Percentiles rank a stretch among this genome's conserved stretches.
Evolutionary conservation across 352 stramenopile species (phyloP).

Genomic region (Globisporangium canariense): DNA sequence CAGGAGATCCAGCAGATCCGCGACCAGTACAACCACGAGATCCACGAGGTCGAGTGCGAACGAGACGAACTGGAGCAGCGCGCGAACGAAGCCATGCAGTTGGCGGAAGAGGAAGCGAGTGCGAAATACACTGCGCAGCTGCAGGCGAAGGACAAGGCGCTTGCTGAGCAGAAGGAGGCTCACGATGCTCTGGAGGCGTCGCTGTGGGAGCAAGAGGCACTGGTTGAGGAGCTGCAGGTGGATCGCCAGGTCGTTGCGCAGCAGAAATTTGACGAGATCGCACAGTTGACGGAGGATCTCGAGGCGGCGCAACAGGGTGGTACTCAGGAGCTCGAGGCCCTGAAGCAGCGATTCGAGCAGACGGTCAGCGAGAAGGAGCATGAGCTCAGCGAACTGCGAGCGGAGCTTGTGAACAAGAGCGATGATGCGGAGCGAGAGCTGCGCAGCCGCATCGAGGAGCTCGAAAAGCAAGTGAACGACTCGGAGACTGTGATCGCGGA

Average conservation of each 20-base stretch:
- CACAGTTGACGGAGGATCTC: slow-evolving; percentile 17
- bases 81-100: slow-evolving; percentile 24
- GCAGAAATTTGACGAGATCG: slow-evolving; percentile 26
- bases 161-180: slow-evolving; percentile 17
- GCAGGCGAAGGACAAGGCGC: slow-evolving; percentile 28
- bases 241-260: slow-evolving; percentile 27
- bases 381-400: slow-evolving; percentile 22
- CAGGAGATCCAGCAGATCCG: slow-evolving; percentile 31
- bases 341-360: slow-evolving; percentile 17
- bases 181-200: slow-evolving; percentile 26
- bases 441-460: slow-evolving; percentile 30
- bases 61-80: slow-evolving; percentile 34
- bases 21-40: slow-evolving; percentile 36
- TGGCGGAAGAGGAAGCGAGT: slow-evolving; percentile 28
- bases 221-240: slow-evolving; percentile 32
- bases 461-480: slow-evolving; percentile 32
- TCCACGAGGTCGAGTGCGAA: slow-evolving; percentile 32
- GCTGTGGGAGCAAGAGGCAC: slow-evolving; percentile 31
- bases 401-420: slow-evolving; percentile 21
- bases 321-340: slow-evolving; percentile 16
- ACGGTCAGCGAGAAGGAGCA: slow-evolving; percentile 24
- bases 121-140: slow-evolving; percentile 30
- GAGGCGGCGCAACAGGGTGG: slow-evolving; percentile 8
- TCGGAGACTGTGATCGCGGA: slow-evolving; percentile 23
- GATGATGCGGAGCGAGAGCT: slow-evolving; percentile 19